phyloP scores from a whole-genome alignment of 1,139 yeast species.

The Arxiozyma heterogenica region DNA sequence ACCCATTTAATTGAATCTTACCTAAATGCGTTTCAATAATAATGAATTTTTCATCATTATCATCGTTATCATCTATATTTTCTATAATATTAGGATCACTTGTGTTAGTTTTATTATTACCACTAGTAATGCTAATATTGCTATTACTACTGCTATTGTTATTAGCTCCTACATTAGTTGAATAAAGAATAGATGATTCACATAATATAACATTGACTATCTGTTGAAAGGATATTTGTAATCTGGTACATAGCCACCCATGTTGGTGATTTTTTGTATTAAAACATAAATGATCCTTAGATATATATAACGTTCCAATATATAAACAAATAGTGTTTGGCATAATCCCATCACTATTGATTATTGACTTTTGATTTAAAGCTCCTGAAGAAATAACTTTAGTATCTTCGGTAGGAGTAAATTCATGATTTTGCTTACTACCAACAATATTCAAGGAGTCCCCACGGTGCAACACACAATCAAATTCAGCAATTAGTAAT shows the following conservation, averaged over 20 bases:
- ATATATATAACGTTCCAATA: constrained; percentile 79
- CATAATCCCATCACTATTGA: not conserved
- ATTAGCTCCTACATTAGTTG: not conserved
- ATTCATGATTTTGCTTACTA: not conserved
- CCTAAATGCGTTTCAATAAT: constrained; percentile 54
- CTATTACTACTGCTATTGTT: not conserved
- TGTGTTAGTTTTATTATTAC: no score
- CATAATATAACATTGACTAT: constrained; percentile 42
- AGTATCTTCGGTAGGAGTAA: not conserved
- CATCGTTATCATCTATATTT: constrained; percentile 42
- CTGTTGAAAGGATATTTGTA: constrained; percentile 65
- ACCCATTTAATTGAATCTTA: constrained; percentile 76
- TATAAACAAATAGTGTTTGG: constrained; percentile 33
- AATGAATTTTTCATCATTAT: constrained; percentile 82
- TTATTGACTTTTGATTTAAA: no score
- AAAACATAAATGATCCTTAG: constrained; percentile 73
- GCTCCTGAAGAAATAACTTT: not conserved
- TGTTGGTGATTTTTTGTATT: constrained; percentile 74
- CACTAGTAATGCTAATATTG: not conserved
- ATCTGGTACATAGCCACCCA: constrained; percentile 63
- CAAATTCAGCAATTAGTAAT: constrained; percentile 70
- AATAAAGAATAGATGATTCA: not conserved
- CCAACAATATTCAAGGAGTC: not conserved
- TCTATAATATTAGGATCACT: no score
- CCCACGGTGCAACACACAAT: constrained; percentile 79